Conservation (phyloP, 805 yeast genomes). For the Zygosaccharomyces bailii region DNA sequence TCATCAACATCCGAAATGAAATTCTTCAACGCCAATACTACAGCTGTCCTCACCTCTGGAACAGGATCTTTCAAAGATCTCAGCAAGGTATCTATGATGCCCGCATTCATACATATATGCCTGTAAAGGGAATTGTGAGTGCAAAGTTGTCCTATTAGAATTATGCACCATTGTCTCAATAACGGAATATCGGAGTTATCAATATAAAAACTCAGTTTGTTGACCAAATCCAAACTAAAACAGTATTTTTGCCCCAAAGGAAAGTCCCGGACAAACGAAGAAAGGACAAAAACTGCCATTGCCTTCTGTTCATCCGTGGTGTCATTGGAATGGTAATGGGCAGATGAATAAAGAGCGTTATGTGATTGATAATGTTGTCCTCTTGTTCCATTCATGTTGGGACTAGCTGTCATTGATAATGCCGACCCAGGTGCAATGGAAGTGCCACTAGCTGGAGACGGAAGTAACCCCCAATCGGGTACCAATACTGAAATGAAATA, state of each 20-base stretch:
- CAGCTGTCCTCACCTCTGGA: constrained; percentile 90
- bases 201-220: constrained; percentile 61
- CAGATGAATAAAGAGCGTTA: constrained; percentile 6
- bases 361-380: constrained; percentile 19
- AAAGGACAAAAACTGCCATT: constrained; percentile 86
- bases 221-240: constrained; percentile 66
- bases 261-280: constrained; percentile 79
- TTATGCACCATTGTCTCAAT: constrained; percentile 87
- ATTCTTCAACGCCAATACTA: constrained; percentile 66
- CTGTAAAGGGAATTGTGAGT: constrained; percentile 69
- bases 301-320: constrained; percentile 83
- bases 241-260: constrained; percentile 77
- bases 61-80: constrained; percentile 77
- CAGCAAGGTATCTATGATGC: constrained; percentile 50
- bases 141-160: constrained; percentile 76
- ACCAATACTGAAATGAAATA: constrained; percentile 81
- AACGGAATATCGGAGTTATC: constrained; percentile 77
- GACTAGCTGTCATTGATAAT: constrained; percentile 23
- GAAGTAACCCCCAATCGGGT: constrained; percentile 35
- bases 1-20: constrained; percentile 51
- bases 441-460: constrained; percentile 19
- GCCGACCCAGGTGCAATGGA: constrained; percentile 21
- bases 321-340: constrained; percentile 26
- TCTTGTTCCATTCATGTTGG: constrained; percentile 21
- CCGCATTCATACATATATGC: constrained; percentile 63